Evolutionary conservation across 192 early-diverging fungal genomes (phyloP).

Genomic region (Rhizoclosmatium sp.): DNA sequence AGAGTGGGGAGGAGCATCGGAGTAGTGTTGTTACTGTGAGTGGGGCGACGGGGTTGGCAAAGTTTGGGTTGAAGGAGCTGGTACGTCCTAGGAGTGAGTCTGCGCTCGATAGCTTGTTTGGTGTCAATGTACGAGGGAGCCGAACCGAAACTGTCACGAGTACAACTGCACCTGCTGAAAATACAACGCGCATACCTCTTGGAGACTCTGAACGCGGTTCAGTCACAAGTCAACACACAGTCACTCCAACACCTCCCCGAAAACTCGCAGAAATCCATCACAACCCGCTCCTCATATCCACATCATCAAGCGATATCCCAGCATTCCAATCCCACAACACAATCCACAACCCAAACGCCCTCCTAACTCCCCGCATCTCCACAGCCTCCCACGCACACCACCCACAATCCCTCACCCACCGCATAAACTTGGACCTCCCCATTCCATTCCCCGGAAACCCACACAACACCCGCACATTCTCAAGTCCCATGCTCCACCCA

Average conservation of each 20-base stretch:
- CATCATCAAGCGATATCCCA: not conserved
- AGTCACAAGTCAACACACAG: not conserved
- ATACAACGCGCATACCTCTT: not conserved
- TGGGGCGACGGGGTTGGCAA: not conserved
- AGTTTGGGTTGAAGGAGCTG: not conserved
- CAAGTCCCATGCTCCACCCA: not conserved
- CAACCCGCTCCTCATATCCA: not conserved
- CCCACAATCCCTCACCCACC: not conserved
- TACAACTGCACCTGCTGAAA: not conserved
- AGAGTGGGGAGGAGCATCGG: not conserved
- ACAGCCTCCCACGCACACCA: not conserved
- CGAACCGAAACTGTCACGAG: not conserved
- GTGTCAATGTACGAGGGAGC: not conserved
- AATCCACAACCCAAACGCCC: not conserved
- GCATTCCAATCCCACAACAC: not conserved
- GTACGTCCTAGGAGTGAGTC: not conserved
- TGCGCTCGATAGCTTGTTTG: conserved; percentile 7
- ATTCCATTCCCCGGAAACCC: not conserved
- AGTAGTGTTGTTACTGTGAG: not conserved
- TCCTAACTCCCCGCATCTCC: not conserved
- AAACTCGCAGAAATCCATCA: not conserved
- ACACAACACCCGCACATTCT: not conserved
- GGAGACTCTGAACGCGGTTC: not conserved
- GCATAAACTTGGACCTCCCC: not conserved
- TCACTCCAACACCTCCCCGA: not conserved